These are phyloP conservation scores for Blastocystis sp. DNA, from an alignment of 352 stramenopile species.

Conservation along the genomic window DNA sequence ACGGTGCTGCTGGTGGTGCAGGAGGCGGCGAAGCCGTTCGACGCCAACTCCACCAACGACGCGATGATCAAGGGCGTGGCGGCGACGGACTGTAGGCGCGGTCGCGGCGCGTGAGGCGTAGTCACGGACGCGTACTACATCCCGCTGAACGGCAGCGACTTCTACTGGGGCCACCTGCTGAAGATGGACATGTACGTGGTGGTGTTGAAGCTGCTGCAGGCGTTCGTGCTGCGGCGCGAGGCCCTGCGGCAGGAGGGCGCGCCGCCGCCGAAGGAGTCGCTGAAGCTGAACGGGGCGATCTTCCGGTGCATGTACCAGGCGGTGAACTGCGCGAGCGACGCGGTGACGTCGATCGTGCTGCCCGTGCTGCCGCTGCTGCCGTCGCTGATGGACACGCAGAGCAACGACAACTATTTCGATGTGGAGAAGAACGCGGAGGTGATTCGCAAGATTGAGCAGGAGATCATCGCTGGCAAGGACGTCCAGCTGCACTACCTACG, in stretches of 20 bases:
- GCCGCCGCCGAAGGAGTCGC: neutral
- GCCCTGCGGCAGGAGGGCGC: neutral
- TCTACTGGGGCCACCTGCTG: constrained; percentile 44
- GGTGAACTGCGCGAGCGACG: constrained; percentile 32
- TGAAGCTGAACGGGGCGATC: constrained; percentile 36
- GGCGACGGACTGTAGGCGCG: constrained; percentile 1
- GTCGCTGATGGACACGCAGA: neutral
- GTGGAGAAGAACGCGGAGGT: constrained; percentile 21
- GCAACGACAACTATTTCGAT: constrained; percentile 23
- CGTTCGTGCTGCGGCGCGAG: constrained; percentile 29
- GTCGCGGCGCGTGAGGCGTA: neutral
- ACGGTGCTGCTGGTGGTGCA: constrained; percentile 11
- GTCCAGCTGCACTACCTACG: constrained; percentile 8
- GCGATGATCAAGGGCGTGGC: constrained; percentile 21
- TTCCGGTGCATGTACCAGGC: constrained; percentile 43
- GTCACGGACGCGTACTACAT: constrained; percentile 31
- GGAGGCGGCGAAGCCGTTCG: constrained; percentile 29
- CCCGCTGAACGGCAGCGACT: constrained; percentile 39
- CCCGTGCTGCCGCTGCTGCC: constrained; percentile 25
- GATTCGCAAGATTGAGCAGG: neutral
- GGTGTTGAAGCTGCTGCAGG: constrained; percentile 23
- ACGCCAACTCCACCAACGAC: constrained; percentile 13
- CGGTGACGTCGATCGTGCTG: neutral
- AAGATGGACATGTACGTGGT: constrained; percentile 59
- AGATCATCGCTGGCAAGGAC: constrained; percentile 35